A percentile compares a stretch with the other conserved stretches of the same genome.
Evolutionary conservation across 2,329 filamentous ascomycete genomes (phyloP).

Genomic region (Hirsutella rhossiliensis): DNA sequence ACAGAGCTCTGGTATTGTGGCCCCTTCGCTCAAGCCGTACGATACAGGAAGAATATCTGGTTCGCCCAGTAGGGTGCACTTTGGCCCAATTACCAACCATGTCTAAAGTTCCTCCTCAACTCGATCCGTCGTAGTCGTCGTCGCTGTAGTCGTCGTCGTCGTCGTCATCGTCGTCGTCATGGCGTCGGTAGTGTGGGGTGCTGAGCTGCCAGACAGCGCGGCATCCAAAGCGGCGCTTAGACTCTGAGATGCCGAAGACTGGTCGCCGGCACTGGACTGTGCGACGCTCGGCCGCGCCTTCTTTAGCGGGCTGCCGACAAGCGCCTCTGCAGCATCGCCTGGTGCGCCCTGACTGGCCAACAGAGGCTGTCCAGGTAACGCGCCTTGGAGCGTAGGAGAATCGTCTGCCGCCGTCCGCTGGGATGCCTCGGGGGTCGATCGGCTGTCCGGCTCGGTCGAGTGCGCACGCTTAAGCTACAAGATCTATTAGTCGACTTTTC

Average conservation of each 20-base stretch:
- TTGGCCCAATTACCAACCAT: neutral
- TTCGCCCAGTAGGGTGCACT: neutral
- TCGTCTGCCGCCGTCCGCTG: slow-evolving; percentile 30
- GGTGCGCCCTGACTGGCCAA: slow-evolving; percentile 17
- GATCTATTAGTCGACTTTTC: neutral
- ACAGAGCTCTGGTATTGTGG: no score
- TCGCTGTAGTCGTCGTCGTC: neutral
- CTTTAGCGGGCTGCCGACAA: slow-evolving; percentile 62
- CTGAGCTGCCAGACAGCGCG: slow-evolving; percentile 12
- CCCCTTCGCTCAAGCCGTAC: no score
- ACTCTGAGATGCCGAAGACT: slow-evolving; percentile 16
- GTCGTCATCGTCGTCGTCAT: neutral
- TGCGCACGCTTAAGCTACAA: slow-evolving; percentile 64
- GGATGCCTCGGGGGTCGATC: slow-evolving; percentile 19
- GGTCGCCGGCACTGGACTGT: slow-evolving; percentile 12
- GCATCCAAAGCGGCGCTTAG: slow-evolving; percentile 23
- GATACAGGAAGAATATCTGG: no score
- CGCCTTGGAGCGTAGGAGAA: slow-evolving; percentile 18
- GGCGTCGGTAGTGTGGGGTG: neutral
- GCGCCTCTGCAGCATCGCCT: slow-evolving; percentile 22
- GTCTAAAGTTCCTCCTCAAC: slow-evolving; percentile 1
- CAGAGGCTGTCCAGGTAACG: slow-evolving; percentile 3
- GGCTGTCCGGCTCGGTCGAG: slow-evolving; percentile 54
- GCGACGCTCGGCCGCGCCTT: slow-evolving; percentile 54
- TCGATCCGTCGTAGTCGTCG: neutral